A percentile compares a stretch with the other conserved stretches of the same genome.
Evolutionary conservation across 257 asterid genomes (phyloP).

Genomic region (Agastache rugosa): DNA sequence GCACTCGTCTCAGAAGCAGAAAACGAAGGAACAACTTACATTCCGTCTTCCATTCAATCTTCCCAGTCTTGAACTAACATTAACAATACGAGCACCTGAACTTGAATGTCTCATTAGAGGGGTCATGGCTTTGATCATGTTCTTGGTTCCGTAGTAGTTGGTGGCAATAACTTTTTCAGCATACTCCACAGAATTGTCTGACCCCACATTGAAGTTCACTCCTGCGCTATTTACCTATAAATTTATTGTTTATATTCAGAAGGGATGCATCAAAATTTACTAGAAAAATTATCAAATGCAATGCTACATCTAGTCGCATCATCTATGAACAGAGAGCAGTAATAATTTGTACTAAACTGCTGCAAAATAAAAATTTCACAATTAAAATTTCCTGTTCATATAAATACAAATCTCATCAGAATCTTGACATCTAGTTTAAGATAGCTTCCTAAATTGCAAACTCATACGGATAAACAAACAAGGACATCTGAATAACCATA

Average conservation of each 20-base stretch:
- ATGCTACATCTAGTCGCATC: not conserved
- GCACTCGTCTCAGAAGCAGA: not conserved
- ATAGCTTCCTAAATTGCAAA: not conserved
- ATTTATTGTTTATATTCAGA: slow-evolving; percentile 29
- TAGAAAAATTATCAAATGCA: slow-evolving; percentile 4
- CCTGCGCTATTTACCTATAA: slow-evolving; percentile 92
- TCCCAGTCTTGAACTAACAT: slow-evolving; percentile 83
- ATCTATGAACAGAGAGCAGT: slow-evolving; percentile 13
- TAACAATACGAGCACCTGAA: slow-evolving; percentile 82
- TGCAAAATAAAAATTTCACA: slow-evolving; percentile 2
- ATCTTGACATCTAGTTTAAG: slow-evolving; percentile 6
- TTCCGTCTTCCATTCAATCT: slow-evolving; percentile 82
- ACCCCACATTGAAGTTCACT: slow-evolving; percentile 72
- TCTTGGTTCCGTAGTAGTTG: slow-evolving; percentile 88
- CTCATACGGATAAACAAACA: not conserved
- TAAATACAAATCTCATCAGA: slow-evolving; percentile 4
- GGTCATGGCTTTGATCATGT: slow-evolving; percentile 70
- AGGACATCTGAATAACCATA: not conserved
- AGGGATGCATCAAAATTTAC: not conserved
- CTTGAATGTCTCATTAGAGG: slow-evolving; percentile 75
- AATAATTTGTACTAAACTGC: slow-evolving; percentile 7
- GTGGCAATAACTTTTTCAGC: slow-evolving; percentile 75
- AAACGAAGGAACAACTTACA: slow-evolving; percentile 46
- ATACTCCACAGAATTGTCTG: slow-evolving; percentile 72
- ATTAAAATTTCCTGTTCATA: not conserved